phyloP scores from a whole-genome alignment of 768 basidiomycete genomes.

The Lentinula raphanica region DNA sequence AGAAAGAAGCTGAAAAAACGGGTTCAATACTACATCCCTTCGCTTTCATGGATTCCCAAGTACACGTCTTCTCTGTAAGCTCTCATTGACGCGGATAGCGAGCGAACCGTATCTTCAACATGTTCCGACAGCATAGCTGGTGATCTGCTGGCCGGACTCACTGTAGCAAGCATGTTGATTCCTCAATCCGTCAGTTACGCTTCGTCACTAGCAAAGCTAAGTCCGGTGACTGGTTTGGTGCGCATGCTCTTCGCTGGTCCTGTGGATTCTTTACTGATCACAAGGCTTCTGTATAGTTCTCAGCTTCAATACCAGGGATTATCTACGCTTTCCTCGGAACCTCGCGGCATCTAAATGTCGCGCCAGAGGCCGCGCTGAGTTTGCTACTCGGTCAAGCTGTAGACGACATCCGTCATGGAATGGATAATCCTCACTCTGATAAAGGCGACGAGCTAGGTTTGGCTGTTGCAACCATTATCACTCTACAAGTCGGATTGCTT shows the following conservation, averaged over 20 bases:
- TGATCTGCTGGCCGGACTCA: constrained; percentile 81
- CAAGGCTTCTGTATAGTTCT: constrained; percentile 47
- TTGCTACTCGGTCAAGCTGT: constrained; percentile 86
- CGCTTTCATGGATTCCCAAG: constrained; percentile 72
- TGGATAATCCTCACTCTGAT: constrained; percentile 35
- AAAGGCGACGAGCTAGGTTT: constrained; percentile 52
- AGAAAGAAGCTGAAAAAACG: constrained; percentile 27
- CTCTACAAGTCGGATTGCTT: constrained; percentile 83
- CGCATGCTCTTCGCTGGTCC: constrained; percentile 19
- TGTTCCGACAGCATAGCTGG: constrained; percentile 28
- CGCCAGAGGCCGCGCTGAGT: constrained; percentile 85
- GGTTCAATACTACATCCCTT: constrained; percentile 73
- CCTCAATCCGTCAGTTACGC: constrained; percentile 92
- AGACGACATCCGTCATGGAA: constrained; percentile 54
- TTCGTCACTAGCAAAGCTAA: constrained; percentile 78
- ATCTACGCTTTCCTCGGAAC: constrained; percentile 88
- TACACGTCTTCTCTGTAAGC: constrained; percentile 67
- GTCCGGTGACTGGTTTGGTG: constrained; percentile 81
- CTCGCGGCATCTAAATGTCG: constrained; percentile 75
- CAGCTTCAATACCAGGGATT: constrained; percentile 83
- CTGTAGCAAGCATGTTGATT: constrained; percentile 79
- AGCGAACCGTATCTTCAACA: neutral
- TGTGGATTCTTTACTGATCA: neutral
- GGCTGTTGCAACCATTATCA: constrained; percentile 74
- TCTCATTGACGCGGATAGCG: neutral